Conservation (phyloP, 2,329 filamentous ascomycete genomes). For the Gyromitra esculenta region DNA sequence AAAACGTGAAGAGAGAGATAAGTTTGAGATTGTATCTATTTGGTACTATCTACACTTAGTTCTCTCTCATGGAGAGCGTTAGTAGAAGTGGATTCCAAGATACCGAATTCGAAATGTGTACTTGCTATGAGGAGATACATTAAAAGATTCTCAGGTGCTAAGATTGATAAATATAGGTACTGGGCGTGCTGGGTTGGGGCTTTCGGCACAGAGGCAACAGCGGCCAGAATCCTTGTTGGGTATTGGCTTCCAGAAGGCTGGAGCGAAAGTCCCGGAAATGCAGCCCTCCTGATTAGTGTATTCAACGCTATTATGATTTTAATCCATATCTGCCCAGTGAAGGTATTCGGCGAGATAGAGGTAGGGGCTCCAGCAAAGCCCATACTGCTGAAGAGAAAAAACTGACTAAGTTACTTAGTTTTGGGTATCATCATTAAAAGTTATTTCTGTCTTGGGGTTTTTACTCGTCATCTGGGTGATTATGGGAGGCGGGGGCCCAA, state of each 20-base stretch:
- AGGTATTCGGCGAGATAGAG: constrained; percentile 46
- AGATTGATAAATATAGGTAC: constrained; percentile 32
- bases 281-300: constrained; percentile 39
- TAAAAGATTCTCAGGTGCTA: neutral
- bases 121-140: neutral
- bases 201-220: constrained; percentile 44
- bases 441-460: constrained; percentile 54
- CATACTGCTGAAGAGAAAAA: neutral
- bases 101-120: neutral
- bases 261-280: constrained; percentile 26
- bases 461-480: constrained; percentile 61
- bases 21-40: neutral
- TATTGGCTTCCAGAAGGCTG: constrained; percentile 45
- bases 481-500: constrained; percentile 62
- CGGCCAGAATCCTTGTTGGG: constrained; percentile 32
- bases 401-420: constrained; percentile 25
- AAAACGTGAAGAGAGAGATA: neutral
- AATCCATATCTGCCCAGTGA: constrained; percentile 48
- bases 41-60: neutral
- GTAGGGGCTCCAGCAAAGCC: constrained; percentile 1
- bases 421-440: constrained; percentile 45
- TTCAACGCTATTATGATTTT: constrained; percentile 44
- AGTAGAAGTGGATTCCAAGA: neutral
- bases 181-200: constrained; percentile 49
- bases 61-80: neutral